Evolutionary conservation across 2,329 filamentous ascomycete genomes (phyloP), one percentile per base, ranked within the genome.

Genomic region (Neophaeococcomyces mojaviensis): DNA sequence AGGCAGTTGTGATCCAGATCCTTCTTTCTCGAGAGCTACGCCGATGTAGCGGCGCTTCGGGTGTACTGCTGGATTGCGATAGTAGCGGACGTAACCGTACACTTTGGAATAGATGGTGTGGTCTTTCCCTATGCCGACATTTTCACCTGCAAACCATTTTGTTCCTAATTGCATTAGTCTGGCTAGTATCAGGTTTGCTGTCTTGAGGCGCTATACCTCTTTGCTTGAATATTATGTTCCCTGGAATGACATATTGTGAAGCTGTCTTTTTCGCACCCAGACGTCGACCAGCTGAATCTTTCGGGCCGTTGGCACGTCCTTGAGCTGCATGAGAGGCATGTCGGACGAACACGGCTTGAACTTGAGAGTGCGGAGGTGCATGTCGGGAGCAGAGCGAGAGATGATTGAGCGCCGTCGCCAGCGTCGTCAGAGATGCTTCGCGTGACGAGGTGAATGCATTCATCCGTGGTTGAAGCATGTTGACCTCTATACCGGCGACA

Each of bases 141-240:
- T 97, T 65, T 97, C 92, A 59, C 92, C 92, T 1, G 92, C 84
- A 65, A 84, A 90, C 92, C 92, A 98, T 60, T 82, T 79, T 3
- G 92, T 94, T 58, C 92, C 92, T 57, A 38, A 26, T 19, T 3
- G 9, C 15, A 31, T 22, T 8, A 33, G 37, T 16, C 26, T 41
- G 20, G 15, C 12, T 3, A 16, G 33, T 12, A 33, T 22, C 4
- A 20, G 22, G 28, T n/a, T 3, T 8, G 12, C 22, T n/a, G n/a
- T n/a, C n/a, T 28, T 26, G 9, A 16, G 15, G 34, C 18, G 4
- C 16, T 18, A 24, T 51, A 54, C 55, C 56, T 60, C 90, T 84
- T 68, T 98, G 92, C 64, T 88, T 88, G 78, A 92, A 98, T 69
- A 98, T 86, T 68, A 98, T 98, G 72, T 95, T 97, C 45, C 92